Base-by-base conservation (phyloP, 768 basidiomycete genomes). In the Boletellus emodensis region DNA sequence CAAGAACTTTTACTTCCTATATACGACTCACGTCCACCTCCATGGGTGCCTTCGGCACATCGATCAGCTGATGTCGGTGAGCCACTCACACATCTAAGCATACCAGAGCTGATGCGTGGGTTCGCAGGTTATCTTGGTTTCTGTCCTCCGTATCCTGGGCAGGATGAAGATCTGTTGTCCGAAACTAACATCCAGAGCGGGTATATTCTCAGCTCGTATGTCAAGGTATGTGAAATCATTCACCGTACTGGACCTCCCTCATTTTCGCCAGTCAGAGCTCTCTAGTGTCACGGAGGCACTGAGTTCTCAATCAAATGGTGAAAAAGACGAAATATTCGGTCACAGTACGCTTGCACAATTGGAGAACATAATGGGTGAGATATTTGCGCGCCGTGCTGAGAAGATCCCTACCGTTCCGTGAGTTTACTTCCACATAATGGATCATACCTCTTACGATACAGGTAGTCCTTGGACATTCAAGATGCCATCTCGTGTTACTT, bases 401-500 rank as follows among this genome's bases (percentile, higher is more conserved):
- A 73, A 67, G 47, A 64, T 78, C 11, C 76, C 84, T 17, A 48
- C 74, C 4, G 71, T 92, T 40, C 84, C 86, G 90, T 90, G 64
- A 58, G 87, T 72, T 48, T 5, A 2, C 30, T 22, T 40, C 14
- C 22, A 8, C 11, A 3, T 30, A 9, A 10, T 28, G 3, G 6
- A 14, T 41, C 10, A 8, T 18, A 6, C 10, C 14, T 18, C 6
- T 57, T 33, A 51, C 8, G 26, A 28, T 13, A 17, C 15, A 49
- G 24, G 8, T 45, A 58, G 89, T 13, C 52, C 78, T 6, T 82
- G 83, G 20, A 77, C 83, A 1, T 93, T 90, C 67, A 85, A 84
- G 45, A 80, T 92, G 57, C 90, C 90, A 0, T 81, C 84, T n/a
- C 73, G 90, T 58, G 87, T 90, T 6, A 92, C 90, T 1, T 70